These are phyloP conservation scores for Starmerella gropengiesseri DNA, from an alignment of 805 yeast species.

Conservation along the genomic window DNA sequence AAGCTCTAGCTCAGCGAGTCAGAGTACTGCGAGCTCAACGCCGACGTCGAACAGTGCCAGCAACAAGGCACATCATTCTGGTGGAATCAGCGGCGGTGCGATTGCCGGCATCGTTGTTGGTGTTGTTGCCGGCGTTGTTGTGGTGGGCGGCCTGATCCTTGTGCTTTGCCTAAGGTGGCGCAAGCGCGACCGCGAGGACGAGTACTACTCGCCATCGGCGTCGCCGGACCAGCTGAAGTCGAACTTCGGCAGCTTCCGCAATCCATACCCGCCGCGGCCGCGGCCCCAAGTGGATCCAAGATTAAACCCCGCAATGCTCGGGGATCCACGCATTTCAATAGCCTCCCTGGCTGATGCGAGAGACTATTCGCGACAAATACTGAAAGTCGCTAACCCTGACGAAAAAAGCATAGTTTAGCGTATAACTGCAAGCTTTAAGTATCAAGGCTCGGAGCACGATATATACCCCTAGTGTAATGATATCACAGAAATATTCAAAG, in stretches of 20 bases:
- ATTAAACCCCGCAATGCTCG: slow-evolving; percentile 64
- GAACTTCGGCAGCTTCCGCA: slow-evolving; percentile 18
- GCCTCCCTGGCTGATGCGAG: slow-evolving; percentile 82
- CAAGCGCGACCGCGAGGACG: slow-evolving; percentile 36
- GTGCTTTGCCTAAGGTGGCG: slow-evolving; percentile 37
- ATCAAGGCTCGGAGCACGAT: too few relatives aligned
- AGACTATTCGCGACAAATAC: slow-evolving; percentile 66
- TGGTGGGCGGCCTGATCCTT: slow-evolving; percentile 32
- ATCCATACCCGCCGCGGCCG: slow-evolving; percentile 20
- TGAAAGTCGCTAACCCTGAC: slow-evolving; percentile 86
- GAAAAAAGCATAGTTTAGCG: slow-evolving; percentile 27
- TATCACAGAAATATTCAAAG: too few relatives aligned
- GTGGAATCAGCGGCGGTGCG: slow-evolving; percentile 36
- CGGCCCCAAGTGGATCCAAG: slow-evolving; percentile 46
- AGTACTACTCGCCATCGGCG: slow-evolving; percentile 27
- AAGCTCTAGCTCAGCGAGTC: background rate
- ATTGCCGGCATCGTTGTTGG: slow-evolving; percentile 56
- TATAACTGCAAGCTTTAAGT: too few relatives aligned
- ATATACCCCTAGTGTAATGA: too few relatives aligned
- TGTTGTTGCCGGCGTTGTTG: slow-evolving; percentile 37
- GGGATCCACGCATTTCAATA: slow-evolving; percentile 64
- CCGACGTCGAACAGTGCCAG: background rate
- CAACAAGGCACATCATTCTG: slow-evolving; percentile 14
- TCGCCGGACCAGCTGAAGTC: slow-evolving; percentile 26
- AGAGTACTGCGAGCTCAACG: background rate